A percentile compares a stretch with the other conserved stretches of the same genome.
These are phyloP conservation scores for Ceratocystis eucalypticola DNA, from an alignment of 2,329 filamentous ascomycete species.

Conservation along the genomic window DNA sequence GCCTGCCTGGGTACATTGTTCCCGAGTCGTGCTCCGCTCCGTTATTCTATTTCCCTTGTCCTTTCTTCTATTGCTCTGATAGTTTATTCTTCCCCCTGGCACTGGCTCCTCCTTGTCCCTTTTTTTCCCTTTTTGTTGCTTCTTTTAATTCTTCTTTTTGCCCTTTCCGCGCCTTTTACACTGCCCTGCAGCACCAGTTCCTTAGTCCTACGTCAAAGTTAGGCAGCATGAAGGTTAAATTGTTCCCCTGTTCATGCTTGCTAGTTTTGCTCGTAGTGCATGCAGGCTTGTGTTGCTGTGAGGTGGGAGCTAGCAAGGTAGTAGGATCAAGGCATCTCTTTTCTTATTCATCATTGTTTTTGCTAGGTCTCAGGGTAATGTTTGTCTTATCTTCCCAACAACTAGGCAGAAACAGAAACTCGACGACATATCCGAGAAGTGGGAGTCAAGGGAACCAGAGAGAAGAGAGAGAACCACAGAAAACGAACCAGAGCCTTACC, in stretches of 20 bases:
- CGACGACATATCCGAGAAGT: background rate
- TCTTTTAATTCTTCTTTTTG: background rate
- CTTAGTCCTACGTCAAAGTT: background rate
- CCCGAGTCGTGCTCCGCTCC: background rate
- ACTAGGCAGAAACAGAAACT: constrained; percentile 5
- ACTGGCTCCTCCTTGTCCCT: background rate
- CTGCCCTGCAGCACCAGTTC: background rate
- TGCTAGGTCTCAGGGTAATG: background rate
- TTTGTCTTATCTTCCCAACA: background rate
- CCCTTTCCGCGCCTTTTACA: background rate
- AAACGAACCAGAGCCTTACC: background rate
- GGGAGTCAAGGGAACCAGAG: constrained; percentile 1
- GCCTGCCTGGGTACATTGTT: background rate
- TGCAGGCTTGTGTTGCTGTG: background rate
- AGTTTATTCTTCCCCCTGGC: background rate
- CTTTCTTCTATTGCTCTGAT: background rate
- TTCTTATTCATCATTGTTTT: background rate
- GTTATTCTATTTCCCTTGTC: background rate
- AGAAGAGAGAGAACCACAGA: background rate
- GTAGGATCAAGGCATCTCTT: background rate
- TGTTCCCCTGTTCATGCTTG: background rate
- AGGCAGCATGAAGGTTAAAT: background rate
- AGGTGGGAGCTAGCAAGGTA: background rate
- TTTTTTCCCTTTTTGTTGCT: background rate
- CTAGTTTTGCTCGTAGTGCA: background rate